Percentiles rank a stretch among this genome's conserved stretches.
These are phyloP conservation scores for Cystobasidium sp. DNA, from an alignment of 1,284 basidiomycete species.

Conservation along the genomic window DNA sequence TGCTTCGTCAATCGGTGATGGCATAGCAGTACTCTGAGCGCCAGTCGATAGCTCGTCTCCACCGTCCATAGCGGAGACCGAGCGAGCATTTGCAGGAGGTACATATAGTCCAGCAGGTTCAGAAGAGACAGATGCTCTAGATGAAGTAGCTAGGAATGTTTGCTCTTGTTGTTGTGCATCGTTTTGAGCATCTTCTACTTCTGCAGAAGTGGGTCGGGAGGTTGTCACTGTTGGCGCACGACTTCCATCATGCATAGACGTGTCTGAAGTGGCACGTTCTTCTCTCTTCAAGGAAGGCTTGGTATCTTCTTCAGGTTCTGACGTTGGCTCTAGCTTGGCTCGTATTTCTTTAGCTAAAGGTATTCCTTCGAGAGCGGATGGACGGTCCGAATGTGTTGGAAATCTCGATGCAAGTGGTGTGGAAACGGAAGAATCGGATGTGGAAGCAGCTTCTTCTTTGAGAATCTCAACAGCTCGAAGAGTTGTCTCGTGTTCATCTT, in stretches of 20 bases:
- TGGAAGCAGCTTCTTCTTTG: not conserved
- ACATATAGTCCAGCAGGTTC: not conserved
- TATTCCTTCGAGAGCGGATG: not conserved
- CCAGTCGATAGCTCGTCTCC: not conserved
- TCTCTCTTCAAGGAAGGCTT: not conserved
- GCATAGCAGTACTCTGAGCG: constrained; percentile 8
- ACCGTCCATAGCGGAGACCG: constrained; percentile 9
- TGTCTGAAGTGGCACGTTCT: not conserved
- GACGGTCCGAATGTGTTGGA: not conserved
- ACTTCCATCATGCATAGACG: not conserved
- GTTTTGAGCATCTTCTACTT: not conserved
- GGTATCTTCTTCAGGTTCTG: constrained; percentile 8
- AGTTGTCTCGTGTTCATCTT: not conserved
- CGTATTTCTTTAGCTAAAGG: not conserved
- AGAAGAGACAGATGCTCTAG: not conserved
- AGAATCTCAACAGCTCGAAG: not conserved
- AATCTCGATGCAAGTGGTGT: not conserved
- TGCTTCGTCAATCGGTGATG: constrained; percentile 8
- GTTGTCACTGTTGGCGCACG: not conserved
- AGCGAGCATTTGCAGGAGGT: not conserved
- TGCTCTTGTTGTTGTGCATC: too few species aligned
- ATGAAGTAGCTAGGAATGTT: not conserved
- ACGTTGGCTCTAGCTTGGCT: not conserved
- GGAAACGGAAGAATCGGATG: not conserved
- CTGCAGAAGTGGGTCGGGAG: not conserved